These are phyloP conservation scores for Umbelopsis isabellina DNA, from an alignment of 192 early-diverging fungal genomes.

Conservation along the genomic window DNA sequence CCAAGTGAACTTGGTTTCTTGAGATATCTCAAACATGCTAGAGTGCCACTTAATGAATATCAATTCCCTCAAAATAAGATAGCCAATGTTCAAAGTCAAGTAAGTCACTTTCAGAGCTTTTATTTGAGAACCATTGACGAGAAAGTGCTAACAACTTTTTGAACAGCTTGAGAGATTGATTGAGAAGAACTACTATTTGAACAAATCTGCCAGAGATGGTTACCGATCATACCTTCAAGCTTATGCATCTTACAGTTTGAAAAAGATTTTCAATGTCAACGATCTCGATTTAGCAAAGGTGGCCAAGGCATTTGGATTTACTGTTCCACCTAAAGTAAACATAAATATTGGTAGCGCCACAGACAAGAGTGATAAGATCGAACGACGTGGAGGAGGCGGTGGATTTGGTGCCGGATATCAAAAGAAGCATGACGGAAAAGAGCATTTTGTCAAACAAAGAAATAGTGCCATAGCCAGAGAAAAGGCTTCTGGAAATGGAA, in stretches of 20 bases:
- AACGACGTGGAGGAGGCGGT: slow-evolving; percentile 30
- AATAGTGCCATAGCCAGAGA: slow-evolving; percentile 22
- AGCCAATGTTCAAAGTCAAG: slow-evolving; percentile 92
- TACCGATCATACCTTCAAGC: slow-evolving; percentile 95
- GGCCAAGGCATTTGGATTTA: slow-evolving; percentile 94
- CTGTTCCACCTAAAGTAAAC: slow-evolving; percentile 95
- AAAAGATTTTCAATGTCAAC: slow-evolving; percentile 95
- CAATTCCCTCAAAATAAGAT: slow-evolving; percentile 95
- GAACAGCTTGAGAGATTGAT: slow-evolving; percentile 89
- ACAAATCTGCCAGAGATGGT: slow-evolving; percentile 94
- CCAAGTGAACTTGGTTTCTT: slow-evolving; percentile 95
- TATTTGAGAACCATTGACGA: background rate
- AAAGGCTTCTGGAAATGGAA: slow-evolving; percentile 15
- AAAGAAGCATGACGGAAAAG: slow-evolving; percentile 29
- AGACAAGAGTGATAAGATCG: slow-evolving; percentile 30
- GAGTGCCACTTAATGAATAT: slow-evolving; percentile 99
- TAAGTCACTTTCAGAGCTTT: slow-evolving; percentile 9
- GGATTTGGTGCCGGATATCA: slow-evolving; percentile 30
- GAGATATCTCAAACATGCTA: slow-evolving; percentile 96
- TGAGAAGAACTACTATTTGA: slow-evolving; percentile 97
- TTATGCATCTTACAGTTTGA: slow-evolving; percentile 94
- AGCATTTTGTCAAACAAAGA: slow-evolving; percentile 31
- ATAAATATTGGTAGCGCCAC: slow-evolving; percentile 54
- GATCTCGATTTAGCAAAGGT: slow-evolving; percentile 89
- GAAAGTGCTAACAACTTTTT: background rate